Percentiles rank a stretch among this genome's conserved stretches.
phyloP scores from a whole-genome alignment of 768 basidiomycete species.

The Sarcodon aspratus region DNA sequence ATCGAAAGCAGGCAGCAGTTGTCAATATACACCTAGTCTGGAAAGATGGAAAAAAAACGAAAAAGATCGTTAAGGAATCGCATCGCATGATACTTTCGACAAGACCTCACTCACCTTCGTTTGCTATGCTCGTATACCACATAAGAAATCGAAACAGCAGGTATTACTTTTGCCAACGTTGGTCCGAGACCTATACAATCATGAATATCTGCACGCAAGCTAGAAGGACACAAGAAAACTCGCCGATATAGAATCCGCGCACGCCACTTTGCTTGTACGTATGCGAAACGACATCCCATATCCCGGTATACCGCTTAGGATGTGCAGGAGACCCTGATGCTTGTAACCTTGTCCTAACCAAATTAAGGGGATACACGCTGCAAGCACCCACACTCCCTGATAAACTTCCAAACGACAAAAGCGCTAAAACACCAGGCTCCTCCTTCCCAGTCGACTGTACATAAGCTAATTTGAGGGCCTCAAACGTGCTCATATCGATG shows the following conservation, averaged over 20 bases:
- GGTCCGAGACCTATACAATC: background rate
- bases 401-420: constrained; percentile 85
- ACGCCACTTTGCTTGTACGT: constrained; percentile 83
- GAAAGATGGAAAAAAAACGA: no score
- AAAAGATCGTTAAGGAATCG: background rate
- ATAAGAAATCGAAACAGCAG: constrained; percentile 94
- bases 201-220: constrained; percentile 1
- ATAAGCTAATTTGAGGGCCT: constrained; percentile 89
- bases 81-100: background rate
- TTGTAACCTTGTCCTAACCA: constrained; percentile 90
- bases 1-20: background rate
- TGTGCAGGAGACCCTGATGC: constrained; percentile 95
- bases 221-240: constrained; percentile 41
- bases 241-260: constrained; percentile 88
- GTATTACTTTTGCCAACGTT: constrained; percentile 56
- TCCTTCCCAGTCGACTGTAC: constrained; percentile 76
- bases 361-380: constrained; percentile 85
- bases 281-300: constrained; percentile 69
- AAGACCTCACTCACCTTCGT: constrained; percentile 40
- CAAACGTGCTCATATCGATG: constrained; percentile 97
- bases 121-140: constrained; percentile 87
- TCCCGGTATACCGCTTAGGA: constrained; percentile 83
- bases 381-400: constrained; percentile 92
- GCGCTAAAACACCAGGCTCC: constrained; percentile 80
- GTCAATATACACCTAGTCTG: background rate